Base-by-base conservation (phyloP, 139 green algal genomes). In the Edaphochlamys debaryana region DNA sequence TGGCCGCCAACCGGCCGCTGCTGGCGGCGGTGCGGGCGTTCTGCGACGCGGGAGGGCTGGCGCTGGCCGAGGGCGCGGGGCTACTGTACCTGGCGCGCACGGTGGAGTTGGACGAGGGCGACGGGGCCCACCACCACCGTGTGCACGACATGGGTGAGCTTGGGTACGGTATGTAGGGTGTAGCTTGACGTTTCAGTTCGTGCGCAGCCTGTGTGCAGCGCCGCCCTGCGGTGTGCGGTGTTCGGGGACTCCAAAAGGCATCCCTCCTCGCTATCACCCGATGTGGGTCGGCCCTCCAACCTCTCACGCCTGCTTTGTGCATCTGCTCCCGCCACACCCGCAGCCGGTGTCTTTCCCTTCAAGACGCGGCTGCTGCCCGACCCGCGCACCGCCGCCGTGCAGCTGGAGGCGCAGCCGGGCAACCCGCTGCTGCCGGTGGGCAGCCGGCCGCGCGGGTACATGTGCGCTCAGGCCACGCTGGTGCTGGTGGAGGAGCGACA, bases 51-150 rank as follows among this genome's bases (percentile, higher is more conserved):
- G 96, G 96, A 19, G 96, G 96, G 22, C 86, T 98, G 20, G 87
- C 99, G 50, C 96, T 98, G 73, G 96, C 89, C 0, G 96, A 99
- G 90, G 97, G 93, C 40, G 96, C 90, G 6, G 96, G 94, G 15
- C 88, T 99, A 30, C 89, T 98, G 80, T 98, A 96, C 87, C 86
- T 99, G n/a, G 93, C 90, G 1, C 70, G 79, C 37, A 85, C 69
- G 11, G 29, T 91, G 67, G 79, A 90, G 50, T 25, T 84, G 36
- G 20, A 82, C 19, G 76, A 82, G 64, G 76, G 60, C 7, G 76
- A 72, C 20, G 45, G 56, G 3, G 19, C 50, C 22, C 63, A 56
- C 22, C 77, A 73, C 37, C 58, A 72, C 38, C 79, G 71, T 42
- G 42, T 74, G 30, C 63, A 82, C n/a, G 42, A 69, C 11, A 90